Base-by-base conservation (phyloP, 257 asterid species). In the Solanum rostratum region DNA sequence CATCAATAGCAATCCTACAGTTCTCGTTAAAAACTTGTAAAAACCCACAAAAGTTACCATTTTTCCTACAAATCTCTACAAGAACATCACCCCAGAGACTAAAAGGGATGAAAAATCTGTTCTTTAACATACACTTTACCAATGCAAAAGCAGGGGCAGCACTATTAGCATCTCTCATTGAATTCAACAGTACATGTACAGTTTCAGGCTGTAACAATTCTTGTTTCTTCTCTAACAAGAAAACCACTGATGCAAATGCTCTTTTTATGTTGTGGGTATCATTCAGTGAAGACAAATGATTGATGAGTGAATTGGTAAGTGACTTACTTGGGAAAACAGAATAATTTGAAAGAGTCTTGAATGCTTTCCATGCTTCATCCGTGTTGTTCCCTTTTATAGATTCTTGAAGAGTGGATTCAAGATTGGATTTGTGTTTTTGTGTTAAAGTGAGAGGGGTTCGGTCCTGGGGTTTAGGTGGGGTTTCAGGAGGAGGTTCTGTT, bases 281-380 rank as follows among this genome's bases (percentile, higher is more conserved):
- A 80, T 86, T 52, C 15, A 87, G 41, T 5, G 93, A 95, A 83
- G 92, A 90, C 91, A 97, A 79, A 84, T 95, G 98, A 59, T 85
- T 79, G 46, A 95, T 90, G 66, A 95, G 88, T 46, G 98, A 92
- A 86, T 91, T 97, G 14, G 91, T 86, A 83, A 96, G 92, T 69
- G 92, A 85, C 93, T 96, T 96, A 87, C 93, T 94, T 68, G 98
- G 98, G 52, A 89, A 89, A 73, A 88, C 86, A 54, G 96, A 88
- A 82, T 80, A 54, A 71, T 84, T 87, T 24, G 98, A 92, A 59
- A 97, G 93, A 4, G 94, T 50, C 91, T 95, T 97, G 93, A 97
- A 97, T 49, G 98, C 91, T 78, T 94, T 97, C 99, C 99, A 97
- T 24, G 98, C 99, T 84, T 93, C 98, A 88, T 97, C 99, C 13